Conservation (phyloP, 169 alveolate genomes). For the Cryptosporidium bovis region DNA sequence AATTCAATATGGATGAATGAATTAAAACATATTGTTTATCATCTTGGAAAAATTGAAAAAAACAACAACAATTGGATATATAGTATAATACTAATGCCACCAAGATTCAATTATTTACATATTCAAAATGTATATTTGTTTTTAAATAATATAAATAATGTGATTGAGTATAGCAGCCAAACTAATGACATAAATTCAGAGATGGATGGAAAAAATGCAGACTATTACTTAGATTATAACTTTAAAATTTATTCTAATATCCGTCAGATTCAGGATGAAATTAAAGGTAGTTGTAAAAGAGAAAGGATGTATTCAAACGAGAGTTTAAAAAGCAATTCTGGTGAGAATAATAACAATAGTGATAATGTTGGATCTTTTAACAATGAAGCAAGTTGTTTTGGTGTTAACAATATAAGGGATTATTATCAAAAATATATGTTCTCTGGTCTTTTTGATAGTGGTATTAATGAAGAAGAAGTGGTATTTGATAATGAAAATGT, state of each 20-base stretch:
- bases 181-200: too few relatives aligned
- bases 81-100: conserved; percentile 58
- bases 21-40: background rate
- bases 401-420: background rate
- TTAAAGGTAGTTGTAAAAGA: too few relatives aligned
- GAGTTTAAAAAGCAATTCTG: background rate
- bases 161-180: background rate
- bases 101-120: conserved; percentile 11
- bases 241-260: background rate
- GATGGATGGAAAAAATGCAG: background rate
- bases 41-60: background rate
- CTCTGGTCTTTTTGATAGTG: conserved; percentile 22
- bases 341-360: background rate
- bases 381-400: background rate
- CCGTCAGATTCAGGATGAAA: too few relatives aligned
- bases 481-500: conserved; percentile 10
- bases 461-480: background rate
- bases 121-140: conserved; percentile 29
- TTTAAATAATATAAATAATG: background rate
- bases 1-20: background rate
- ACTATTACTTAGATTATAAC: background rate
- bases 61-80: conserved; percentile 29
- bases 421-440: conserved; percentile 53
- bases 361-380: background rate
- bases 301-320: background rate